A percentile compares a stretch with the other conserved stretches of the same genome.
Evolutionary conservation across 1,139 yeast genomes (phyloP).

Genomic region (Zygoascus sp.): DNA sequence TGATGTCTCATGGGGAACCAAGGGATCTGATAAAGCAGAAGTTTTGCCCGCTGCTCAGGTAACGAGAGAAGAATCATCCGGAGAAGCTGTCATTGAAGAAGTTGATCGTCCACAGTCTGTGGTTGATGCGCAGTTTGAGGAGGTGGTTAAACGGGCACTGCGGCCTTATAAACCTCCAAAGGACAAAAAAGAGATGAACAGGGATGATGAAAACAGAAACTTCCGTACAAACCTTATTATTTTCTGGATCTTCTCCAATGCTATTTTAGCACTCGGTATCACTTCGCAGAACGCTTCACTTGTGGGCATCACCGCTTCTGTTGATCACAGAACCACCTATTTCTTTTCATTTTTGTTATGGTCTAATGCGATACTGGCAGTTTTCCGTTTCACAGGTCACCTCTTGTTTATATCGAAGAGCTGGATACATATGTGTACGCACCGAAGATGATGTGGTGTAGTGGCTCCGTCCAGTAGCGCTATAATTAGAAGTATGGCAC

Average conservation of each 20-base stretch:
- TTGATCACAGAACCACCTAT: constrained; percentile 42
- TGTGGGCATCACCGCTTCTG: constrained; percentile 35
- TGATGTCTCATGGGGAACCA: constrained; percentile 98
- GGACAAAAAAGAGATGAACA: constrained; percentile 35
- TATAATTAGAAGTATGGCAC: not conserved
- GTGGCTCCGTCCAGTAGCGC: not conserved
- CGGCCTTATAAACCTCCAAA: constrained; percentile 40
- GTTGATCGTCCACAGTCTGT: constrained; percentile 69
- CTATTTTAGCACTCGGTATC: constrained; percentile 65
- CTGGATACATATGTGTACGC: constrained; percentile 30
- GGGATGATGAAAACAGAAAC: constrained; percentile 59
- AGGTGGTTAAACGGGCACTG: constrained; percentile 41
- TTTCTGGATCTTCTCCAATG: constrained; percentile 74
- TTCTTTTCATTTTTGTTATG: constrained; percentile 72
- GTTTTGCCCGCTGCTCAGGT: constrained; percentile 52
- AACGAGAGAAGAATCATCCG: constrained; percentile 57
- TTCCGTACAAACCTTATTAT: constrained; percentile 79
- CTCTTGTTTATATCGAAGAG: constrained; percentile 50
- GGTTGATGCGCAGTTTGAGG: constrained; percentile 47
- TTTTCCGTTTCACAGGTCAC: constrained; percentile 69
- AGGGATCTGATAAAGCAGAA: constrained; percentile 69
- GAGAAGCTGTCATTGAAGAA: constrained; percentile 68
- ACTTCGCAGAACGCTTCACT: constrained; percentile 32
- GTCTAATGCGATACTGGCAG: constrained; percentile 78
- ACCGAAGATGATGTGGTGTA: constrained; percentile 20